phyloP scores from a whole-genome alignment of 2,329 filamentous ascomycete genomes.

The Monosporascus ibericus region DNA sequence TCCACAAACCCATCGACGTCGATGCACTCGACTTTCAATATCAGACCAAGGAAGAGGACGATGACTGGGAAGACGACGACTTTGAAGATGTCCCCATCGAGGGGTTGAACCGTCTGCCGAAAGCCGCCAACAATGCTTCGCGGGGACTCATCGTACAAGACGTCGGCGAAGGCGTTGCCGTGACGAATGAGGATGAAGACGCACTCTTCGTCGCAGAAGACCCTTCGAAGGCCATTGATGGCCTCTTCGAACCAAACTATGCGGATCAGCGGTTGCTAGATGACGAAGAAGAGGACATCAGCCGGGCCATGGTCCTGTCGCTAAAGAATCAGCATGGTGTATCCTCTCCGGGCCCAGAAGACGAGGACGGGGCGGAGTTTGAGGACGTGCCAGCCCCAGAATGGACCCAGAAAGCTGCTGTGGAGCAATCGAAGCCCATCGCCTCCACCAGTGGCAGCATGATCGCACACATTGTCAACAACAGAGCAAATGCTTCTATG shows the following conservation, averaged over 20 bases:
- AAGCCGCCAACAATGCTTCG: conserved; percentile 30
- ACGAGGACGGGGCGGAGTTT: conserved; percentile 35
- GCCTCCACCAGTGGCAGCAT: conserved; percentile 47
- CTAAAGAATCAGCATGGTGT: conserved; percentile 56
- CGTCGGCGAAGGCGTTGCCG: conserved; percentile 4
- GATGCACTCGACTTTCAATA: conserved; percentile 59
- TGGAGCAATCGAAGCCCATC: conserved; percentile 45
- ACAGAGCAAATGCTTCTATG: conserved; percentile 58
- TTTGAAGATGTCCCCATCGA: conserved; percentile 94
- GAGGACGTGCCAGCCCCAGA: conserved; percentile 47
- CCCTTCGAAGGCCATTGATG: conserved; percentile 9
- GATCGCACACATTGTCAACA: conserved; percentile 70
- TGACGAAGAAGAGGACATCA: conserved; percentile 57
- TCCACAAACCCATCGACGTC: conserved; percentile 87
- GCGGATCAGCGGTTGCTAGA: conserved; percentile 30
- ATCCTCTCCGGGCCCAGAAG: conserved; percentile 24
- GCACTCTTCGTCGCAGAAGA: conserved; percentile 49
- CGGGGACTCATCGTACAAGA: conserved; percentile 8
- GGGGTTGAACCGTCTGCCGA: conserved; percentile 78
- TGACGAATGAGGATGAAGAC: conserved; percentile 39
- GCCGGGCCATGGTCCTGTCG: conserved; percentile 78
- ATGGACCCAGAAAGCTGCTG: conserved; percentile 53
- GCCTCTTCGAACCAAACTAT: conserved; percentile 14
- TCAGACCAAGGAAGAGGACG: conserved; percentile 48
- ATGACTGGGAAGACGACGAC: conserved; percentile 61